phyloP scores from a whole-genome alignment of 2,329 filamentous ascomycete species.

The Ceratocystis diversiconidia region DNA sequence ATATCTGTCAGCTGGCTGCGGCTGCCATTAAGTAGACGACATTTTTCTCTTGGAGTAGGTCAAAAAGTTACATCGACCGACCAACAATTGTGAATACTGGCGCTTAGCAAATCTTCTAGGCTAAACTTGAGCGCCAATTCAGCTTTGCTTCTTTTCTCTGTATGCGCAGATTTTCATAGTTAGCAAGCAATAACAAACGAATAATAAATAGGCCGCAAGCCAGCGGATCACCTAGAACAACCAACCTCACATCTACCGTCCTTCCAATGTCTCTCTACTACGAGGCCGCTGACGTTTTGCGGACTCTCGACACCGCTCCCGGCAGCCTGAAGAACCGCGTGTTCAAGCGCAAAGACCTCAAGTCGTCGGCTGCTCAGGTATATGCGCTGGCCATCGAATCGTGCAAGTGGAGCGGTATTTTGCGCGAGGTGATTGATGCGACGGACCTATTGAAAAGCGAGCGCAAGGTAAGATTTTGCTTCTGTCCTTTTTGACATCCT shows the following conservation, averaged over 20 bases:
- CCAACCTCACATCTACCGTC: background rate
- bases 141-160: background rate
- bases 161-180: background rate
- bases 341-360: constrained; percentile 59
- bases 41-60: background rate
- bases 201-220: too few relatives aligned
- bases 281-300: constrained; percentile 67
- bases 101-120: background rate
- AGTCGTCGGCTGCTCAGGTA: constrained; percentile 65
- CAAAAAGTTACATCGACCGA: too few relatives aligned
- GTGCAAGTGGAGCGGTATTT: constrained; percentile 74
- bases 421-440: constrained; percentile 81
- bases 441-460: constrained; percentile 64
- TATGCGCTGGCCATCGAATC: constrained; percentile 80
- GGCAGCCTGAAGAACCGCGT: constrained; percentile 79
- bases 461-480: constrained; percentile 52
- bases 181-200: background rate
- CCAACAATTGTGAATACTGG: too few relatives aligned
- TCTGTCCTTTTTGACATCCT: background rate
- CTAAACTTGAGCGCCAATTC: background rate
- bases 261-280: constrained; percentile 82
- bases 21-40: background rate
- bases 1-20: background rate
- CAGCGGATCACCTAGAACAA: background rate
- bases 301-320: constrained; percentile 41